Percentiles rank a stretch among this genome's conserved stretches.
Conservation (phyloP, 495 filamentous ascomycete species). For the Amniculicola lignicola region DNA sequence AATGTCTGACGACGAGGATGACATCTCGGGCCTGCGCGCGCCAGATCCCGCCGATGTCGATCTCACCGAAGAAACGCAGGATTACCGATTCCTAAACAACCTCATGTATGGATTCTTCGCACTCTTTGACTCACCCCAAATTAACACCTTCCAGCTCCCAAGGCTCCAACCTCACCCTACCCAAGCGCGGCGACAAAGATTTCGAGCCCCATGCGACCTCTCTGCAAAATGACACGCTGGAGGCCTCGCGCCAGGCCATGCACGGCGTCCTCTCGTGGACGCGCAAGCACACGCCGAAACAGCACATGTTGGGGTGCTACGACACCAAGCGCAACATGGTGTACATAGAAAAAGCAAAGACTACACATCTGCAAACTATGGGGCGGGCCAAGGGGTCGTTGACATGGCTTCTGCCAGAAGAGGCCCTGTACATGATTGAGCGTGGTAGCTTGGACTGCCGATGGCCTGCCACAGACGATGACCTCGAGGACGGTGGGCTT, state of each 20-base stretch:
- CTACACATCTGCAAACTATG: slow-evolving; percentile 55
- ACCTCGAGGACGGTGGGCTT: slow-evolving; percentile 27
- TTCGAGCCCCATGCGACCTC: slow-evolving; percentile 89
- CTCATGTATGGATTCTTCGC: slow-evolving; percentile 48
- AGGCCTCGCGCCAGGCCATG: slow-evolving; percentile 83
- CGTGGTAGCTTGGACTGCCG: slow-evolving; percentile 79
- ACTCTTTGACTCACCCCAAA: slow-evolving; percentile 27
- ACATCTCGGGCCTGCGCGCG: slow-evolving; percentile 26
- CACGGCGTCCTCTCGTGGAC: slow-evolving; percentile 75
- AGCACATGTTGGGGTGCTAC: slow-evolving; percentile 54
- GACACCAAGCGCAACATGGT: slow-evolving; percentile 48
- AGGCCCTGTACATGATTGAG: slow-evolving; percentile 85
- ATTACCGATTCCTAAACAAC: slow-evolving; percentile 73
- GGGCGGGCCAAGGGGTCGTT: slow-evolving; percentile 52
- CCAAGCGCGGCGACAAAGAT: slow-evolving; percentile 88
- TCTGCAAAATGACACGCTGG: slow-evolving; percentile 70
- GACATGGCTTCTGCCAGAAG: slow-evolving; percentile 85
- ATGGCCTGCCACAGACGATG: slow-evolving; percentile 57
- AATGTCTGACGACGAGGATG: slow-evolving; percentile 48
- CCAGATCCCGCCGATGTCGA: slow-evolving; percentile 53
- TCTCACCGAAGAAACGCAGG: slow-evolving; percentile 78
- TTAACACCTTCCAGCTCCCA: slow-evolving; percentile 4
- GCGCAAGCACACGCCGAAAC: slow-evolving; percentile 59
- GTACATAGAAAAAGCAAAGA: slow-evolving; percentile 50
- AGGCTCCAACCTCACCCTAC: slow-evolving; percentile 48